Conservation (phyloP, 2,329 filamentous ascomycete genomes). For the Xylariales sp. region DNA sequence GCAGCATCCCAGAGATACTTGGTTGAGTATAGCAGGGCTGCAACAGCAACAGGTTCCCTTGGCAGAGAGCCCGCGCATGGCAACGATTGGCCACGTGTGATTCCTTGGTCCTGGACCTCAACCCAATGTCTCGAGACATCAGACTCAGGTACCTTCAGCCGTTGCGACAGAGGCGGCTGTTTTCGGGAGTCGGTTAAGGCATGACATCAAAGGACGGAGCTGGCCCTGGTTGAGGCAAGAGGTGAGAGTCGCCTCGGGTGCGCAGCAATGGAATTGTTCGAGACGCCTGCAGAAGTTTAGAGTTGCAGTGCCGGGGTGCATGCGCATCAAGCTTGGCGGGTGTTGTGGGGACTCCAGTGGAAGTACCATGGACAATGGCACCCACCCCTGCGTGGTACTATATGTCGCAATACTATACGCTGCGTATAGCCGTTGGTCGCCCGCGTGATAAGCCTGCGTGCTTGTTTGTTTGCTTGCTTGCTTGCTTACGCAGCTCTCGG, state of each 20-base stretch:
- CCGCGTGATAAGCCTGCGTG: too few species aligned
- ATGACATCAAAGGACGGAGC: constrained; percentile 10
- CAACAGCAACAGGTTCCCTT: not conserved
- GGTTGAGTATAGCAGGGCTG: constrained; percentile 1
- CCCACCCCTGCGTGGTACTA: not conserved
- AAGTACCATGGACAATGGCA: too few species aligned
- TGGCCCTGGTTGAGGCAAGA: constrained; percentile 7
- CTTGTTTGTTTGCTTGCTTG: too few species aligned
- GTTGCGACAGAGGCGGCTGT: constrained; percentile 1
- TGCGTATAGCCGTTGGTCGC: too few species aligned
- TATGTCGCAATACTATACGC: not conserved
- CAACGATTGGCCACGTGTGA: constrained; percentile 8
- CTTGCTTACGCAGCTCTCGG: not conserved
- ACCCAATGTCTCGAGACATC: constrained; percentile 3
- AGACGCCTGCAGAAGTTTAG: constrained; percentile 7
- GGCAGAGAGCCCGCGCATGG: constrained; percentile 1
- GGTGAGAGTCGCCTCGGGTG: not conserved
- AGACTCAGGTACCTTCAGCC: constrained; percentile 4
- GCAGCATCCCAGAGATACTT: constrained; percentile 3
- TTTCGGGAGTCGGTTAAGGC: constrained; percentile 10
- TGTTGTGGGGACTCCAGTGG: too few species aligned
- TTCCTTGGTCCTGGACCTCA: constrained; percentile 1
- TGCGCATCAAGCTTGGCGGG: constrained; percentile 1
- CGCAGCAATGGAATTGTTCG: constrained; percentile 5
- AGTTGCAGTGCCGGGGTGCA: constrained; percentile 9